Conservation (phyloP, 371 early-diverging fungal genomes). For the Circinella minor region DNA sequence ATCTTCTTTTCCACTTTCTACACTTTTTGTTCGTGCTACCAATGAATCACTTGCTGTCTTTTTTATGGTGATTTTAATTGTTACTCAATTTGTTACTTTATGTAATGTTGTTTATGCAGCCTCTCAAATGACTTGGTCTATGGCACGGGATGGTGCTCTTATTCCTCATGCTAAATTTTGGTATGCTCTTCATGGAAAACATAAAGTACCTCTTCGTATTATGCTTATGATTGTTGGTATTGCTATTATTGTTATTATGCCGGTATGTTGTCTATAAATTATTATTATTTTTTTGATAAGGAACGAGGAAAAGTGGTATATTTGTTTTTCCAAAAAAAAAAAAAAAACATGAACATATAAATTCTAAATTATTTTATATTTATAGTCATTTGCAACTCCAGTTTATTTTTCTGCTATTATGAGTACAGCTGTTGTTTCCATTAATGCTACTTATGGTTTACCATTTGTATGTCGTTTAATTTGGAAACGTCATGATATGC, state of each 20-base stretch:
- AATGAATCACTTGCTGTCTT: constrained; percentile 21
- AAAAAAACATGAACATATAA: no score
- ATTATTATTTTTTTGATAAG: neutral
- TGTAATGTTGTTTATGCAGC: constrained; percentile 24
- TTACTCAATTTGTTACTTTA: constrained; percentile 29
- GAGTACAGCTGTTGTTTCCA: constrained; percentile 27
- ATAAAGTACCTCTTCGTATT: constrained; percentile 26
- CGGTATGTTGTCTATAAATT: constrained; percentile 22
- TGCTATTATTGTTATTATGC: constrained; percentile 30
- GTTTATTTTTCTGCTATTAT: constrained; percentile 34
- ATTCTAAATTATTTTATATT: neutral
- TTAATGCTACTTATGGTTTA: constrained; percentile 30
- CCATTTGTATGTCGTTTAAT: constrained; percentile 35
- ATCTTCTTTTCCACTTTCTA: constrained; percentile 23
- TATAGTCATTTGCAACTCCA: constrained; percentile 25
- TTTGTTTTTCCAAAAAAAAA: no score
- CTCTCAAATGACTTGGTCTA: constrained; percentile 26
- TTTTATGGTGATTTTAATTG: constrained; percentile 30
- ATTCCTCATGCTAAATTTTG: constrained; percentile 25
- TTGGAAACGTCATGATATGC: constrained; percentile 21
- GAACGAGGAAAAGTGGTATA: no score
- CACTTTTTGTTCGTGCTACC: constrained; percentile 25
- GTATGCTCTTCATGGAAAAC: constrained; percentile 25
- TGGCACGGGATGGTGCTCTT: constrained; percentile 28
- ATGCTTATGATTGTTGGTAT: constrained; percentile 18